A percentile compares a stretch with the other conserved stretches of the same genome.
Conservation (phyloP, 495 filamentous ascomycete species). For the Aspergillus affinis region DNA sequence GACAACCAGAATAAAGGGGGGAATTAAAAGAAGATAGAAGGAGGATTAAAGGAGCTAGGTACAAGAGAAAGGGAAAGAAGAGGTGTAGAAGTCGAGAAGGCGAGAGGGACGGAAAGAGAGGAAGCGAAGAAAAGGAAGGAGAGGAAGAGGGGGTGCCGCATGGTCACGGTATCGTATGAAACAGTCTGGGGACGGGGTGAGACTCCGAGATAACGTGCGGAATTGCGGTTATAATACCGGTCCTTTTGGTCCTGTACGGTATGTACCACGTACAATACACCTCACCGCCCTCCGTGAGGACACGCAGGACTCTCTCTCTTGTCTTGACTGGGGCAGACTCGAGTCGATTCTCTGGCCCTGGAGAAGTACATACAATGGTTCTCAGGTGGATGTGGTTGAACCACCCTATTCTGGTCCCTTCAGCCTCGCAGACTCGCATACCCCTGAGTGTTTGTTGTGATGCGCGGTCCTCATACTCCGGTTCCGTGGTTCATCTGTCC, state of each 20-base stretch:
- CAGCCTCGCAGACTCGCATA: background rate
- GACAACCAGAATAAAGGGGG: background rate
- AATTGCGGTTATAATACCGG: background rate
- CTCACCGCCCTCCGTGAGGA: background rate
- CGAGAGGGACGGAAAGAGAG: slow-evolving; percentile 24
- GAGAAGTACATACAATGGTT: too few species aligned
- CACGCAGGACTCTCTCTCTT: background rate
- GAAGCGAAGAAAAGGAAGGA: slow-evolving; percentile 30
- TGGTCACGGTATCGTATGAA: background rate
- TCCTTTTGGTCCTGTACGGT: background rate
- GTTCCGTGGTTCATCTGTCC: background rate
- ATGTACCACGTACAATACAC: background rate
- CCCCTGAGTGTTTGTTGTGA: slow-evolving; percentile 1
- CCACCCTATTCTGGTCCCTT: too few species aligned
- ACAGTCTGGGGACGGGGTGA: background rate
- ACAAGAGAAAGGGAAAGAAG: slow-evolving; percentile 13
- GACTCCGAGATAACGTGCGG: too few species aligned
- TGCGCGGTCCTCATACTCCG: background rate
- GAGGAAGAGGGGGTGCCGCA: slow-evolving; percentile 10
- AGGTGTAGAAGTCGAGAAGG: slow-evolving; percentile 14
- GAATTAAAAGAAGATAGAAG: slow-evolving; percentile 3
- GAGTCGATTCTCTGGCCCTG: background rate
- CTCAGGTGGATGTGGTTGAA: too few species aligned
- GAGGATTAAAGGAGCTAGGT: slow-evolving; percentile 11
- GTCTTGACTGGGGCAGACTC: background rate